phyloP scores from a whole-genome alignment of 192 early-diverging fungal genomes.

The Rhizophagus prolifer region DNA sequence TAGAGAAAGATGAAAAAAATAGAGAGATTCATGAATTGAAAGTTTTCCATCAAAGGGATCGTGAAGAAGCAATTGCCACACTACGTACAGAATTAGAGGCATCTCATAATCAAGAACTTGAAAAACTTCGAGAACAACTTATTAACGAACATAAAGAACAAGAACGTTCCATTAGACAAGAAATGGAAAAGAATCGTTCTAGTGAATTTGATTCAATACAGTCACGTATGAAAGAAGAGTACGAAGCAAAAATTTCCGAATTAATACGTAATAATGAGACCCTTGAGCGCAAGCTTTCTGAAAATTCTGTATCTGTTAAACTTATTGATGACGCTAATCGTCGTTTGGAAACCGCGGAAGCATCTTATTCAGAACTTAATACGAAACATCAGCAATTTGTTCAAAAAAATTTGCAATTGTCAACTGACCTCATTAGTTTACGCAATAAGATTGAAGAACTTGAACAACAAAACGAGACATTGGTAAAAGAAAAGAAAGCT shows the following conservation, averaged over 20 bases:
- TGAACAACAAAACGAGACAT: neutral
- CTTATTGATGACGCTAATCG: neutral
- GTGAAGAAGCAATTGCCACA: neutral
- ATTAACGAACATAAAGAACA: neutral
- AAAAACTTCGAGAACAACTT: constrained; percentile 8
- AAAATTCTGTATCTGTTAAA: constrained; percentile 7
- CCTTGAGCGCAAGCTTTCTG: neutral
- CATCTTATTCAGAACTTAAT: neutral
- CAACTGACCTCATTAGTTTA: neutral
- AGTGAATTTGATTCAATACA: neutral
- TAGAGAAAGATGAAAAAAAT: neutral
- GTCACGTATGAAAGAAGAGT: neutral
- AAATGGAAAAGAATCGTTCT: neutral
- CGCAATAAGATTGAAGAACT: constrained; percentile 6
- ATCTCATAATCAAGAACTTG: neutral
- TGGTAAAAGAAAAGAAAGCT: neutral
- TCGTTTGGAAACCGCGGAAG: neutral
- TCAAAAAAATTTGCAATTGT: neutral
- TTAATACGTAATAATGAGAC: constrained; percentile 4
- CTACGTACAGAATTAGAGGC: neutral
- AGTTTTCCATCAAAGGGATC: neutral
- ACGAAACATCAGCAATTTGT: neutral
- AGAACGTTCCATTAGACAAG: neutral
- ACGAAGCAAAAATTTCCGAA: neutral
- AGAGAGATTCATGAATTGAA: neutral